These are phyloP conservation scores for Aspergillus proliferans DNA, from an alignment of 2,329 filamentous ascomycete species.

Conservation along the genomic window DNA sequence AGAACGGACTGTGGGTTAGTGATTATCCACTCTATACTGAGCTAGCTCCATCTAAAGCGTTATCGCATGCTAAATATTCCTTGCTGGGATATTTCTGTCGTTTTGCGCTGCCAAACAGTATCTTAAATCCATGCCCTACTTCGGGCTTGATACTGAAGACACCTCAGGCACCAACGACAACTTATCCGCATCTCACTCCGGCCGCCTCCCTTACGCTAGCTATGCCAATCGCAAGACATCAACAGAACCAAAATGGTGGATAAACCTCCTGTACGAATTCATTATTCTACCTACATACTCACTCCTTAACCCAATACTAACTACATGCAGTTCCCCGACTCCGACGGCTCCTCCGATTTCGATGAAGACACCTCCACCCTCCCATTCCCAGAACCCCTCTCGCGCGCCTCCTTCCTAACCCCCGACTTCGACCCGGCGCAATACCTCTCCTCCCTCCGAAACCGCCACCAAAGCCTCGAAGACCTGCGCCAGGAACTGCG, in stretches of 20 bases:
- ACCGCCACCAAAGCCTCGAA: slow-evolving; percentile 92
- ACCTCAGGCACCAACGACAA: not conserved
- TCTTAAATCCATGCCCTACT: no score
- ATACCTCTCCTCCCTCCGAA: slow-evolving; percentile 76
- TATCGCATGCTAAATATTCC: no score
- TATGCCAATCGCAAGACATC: not conserved
- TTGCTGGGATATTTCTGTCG: no score
- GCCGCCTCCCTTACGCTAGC: not conserved
- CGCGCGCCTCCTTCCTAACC: slow-evolving; percentile 73
- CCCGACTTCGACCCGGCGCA: slow-evolving; percentile 69
- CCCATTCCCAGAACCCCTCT: slow-evolving; percentile 80
- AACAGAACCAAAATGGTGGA: not conserved
- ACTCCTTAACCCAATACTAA: not conserved
- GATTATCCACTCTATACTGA: no score
- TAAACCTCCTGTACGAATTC: not conserved
- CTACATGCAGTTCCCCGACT: slow-evolving; percentile 35
- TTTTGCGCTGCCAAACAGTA: no score
- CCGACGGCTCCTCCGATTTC: slow-evolving; percentile 44
- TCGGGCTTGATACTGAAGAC: not conserved
- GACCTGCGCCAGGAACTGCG: slow-evolving; percentile 83
- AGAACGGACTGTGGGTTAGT: no score
- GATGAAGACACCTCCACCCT: slow-evolving; percentile 61
- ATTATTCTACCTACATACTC: no score
- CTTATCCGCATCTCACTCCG: not conserved
- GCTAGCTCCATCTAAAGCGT: no score